Conservation (phyloP, 129 eudicot species). For the Artemisia annua region DNA sequence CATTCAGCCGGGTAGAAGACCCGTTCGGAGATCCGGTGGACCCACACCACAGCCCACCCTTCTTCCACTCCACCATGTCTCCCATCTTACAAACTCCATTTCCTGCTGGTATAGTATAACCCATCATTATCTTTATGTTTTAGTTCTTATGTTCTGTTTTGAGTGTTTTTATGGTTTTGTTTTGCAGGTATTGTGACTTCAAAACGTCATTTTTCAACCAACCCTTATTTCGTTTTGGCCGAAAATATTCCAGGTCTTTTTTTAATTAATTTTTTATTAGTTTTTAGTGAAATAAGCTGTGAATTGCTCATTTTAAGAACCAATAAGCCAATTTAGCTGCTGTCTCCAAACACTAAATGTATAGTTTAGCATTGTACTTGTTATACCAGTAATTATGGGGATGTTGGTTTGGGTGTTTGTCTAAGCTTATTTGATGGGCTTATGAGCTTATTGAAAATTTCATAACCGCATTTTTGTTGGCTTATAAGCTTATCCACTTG, state of each 20-base stretch:
- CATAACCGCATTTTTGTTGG: no score
- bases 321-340: no score
- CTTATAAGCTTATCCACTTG: no score
- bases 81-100: constrained; percentile 54
- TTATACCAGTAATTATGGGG: no score
- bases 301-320: no score
- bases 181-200: constrained; percentile 85
- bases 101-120: constrained; percentile 68
- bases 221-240: constrained; percentile 68
- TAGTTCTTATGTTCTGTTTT: background rate
- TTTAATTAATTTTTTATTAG: background rate
- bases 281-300: background rate
- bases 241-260: constrained; percentile 55
- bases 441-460: no score
- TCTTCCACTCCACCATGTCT: constrained; percentile 53
- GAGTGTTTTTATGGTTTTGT: background rate
- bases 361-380: no score
- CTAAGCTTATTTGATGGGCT: no score
- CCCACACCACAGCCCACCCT: constrained; percentile 27
- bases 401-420: no score
- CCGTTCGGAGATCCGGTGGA: background rate
- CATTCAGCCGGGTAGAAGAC: constrained; percentile 9
- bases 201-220: constrained; percentile 63
- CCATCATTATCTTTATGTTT: background rate
- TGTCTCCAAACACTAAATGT: no score